Evolutionary conservation across 192 early-diverging fungal genomes (phyloP).

Genomic region (Coemansia sp.): DNA sequence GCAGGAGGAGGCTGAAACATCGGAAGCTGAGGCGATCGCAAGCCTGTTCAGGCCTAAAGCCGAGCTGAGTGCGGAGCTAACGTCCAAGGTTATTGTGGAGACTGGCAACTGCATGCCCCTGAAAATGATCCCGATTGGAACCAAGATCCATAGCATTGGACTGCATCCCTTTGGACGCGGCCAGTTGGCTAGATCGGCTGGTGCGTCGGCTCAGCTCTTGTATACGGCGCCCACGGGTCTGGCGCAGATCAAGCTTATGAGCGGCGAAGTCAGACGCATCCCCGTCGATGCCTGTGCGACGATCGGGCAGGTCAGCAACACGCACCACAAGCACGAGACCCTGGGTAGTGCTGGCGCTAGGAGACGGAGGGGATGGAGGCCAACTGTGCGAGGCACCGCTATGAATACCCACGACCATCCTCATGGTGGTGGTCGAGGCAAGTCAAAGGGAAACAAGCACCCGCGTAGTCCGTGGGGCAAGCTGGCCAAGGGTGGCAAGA

Average conservation of each 20-base stretch:
- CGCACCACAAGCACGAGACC: slow-evolving; percentile 83
- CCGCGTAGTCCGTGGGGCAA: slow-evolving; percentile 89
- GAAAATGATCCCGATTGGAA: slow-evolving; percentile 90
- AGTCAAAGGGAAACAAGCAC: slow-evolving; percentile 90
- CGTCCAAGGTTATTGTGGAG: slow-evolving; percentile 56
- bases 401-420: slow-evolving; percentile 95
- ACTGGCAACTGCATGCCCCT: slow-evolving; percentile 89
- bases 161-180: slow-evolving; percentile 75
- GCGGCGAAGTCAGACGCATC: slow-evolving; percentile 85
- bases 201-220: slow-evolving; percentile 81
- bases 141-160: slow-evolving; percentile 82
- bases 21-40: neutral
- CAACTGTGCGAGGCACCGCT: slow-evolving; percentile 93
- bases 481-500: slow-evolving; percentile 91
- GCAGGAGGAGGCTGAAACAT: slow-evolving; percentile 1
- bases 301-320: slow-evolving; percentile 86
- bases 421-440: slow-evolving; percentile 94
- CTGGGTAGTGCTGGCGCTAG: slow-evolving; percentile 88
- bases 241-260: slow-evolving; percentile 81
- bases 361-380: slow-evolving; percentile 82
- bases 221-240: slow-evolving; percentile 72
- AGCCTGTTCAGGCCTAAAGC: slow-evolving; percentile 1
- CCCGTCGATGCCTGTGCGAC: slow-evolving; percentile 84
- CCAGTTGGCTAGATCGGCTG: slow-evolving; percentile 80
- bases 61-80: slow-evolving; percentile 9